These are phyloP conservation scores for Ceratocystis cubensis DNA, from an alignment of 2,329 filamentous ascomycete species.

Conservation along the genomic window DNA sequence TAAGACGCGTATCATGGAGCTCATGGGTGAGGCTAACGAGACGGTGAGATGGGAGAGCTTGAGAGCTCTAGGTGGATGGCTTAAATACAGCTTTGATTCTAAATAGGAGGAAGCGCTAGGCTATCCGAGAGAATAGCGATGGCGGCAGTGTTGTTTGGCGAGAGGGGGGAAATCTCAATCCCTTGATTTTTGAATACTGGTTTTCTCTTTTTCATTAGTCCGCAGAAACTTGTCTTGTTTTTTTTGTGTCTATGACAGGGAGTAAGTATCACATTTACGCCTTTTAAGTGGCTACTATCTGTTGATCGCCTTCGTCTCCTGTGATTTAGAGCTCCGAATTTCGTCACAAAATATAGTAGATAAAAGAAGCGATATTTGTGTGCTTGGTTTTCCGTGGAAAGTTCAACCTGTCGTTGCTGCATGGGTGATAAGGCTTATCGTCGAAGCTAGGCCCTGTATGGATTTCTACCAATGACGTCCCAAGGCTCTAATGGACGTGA, in stretches of 20 bases:
- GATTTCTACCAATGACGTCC: too few relatives aligned
- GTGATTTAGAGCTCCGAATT: background rate
- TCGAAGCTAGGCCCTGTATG: background rate
- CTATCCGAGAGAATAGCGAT: background rate
- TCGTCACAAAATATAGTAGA: background rate
- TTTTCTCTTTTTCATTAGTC: background rate
- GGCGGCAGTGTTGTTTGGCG: background rate
- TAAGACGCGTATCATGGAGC: conserved; percentile 80
- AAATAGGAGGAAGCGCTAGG: conserved; percentile 22
- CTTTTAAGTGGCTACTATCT: background rate
- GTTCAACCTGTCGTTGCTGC: background rate
- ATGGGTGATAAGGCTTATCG: conserved; percentile 2
- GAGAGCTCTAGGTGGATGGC: conserved; percentile 58
- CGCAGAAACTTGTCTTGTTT: background rate
- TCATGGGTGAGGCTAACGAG: conserved; percentile 84
- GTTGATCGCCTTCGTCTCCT: background rate
- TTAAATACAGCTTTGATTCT: conserved; percentile 50
- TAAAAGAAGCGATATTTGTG: background rate
- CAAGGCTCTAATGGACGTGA: too few relatives aligned
- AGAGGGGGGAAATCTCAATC: background rate
- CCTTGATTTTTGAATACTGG: conserved; percentile 5
- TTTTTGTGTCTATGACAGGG: background rate
- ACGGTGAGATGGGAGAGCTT: conserved; percentile 86
- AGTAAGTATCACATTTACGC: background rate
- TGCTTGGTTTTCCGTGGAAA: conserved; percentile 20